Conservation (phyloP, 2,329 filamentous ascomycete genomes). For the Aspergillus glaucus region DNA sequence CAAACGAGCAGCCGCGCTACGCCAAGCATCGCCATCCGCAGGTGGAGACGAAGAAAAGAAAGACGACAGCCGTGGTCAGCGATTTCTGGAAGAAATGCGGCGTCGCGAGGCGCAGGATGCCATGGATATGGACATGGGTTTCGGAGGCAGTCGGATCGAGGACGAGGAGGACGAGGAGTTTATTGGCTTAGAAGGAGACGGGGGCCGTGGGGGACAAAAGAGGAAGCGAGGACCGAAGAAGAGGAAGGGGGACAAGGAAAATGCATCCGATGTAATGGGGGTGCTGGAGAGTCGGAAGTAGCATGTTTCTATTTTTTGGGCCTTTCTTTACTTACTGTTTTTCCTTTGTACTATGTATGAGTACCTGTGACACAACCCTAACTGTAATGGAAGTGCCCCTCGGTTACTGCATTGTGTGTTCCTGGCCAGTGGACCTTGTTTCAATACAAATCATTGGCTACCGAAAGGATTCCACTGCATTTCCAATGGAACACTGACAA, state of each 20-base stretch:
- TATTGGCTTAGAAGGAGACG: conserved; percentile 52
- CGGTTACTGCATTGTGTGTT: neutral
- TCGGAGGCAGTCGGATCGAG: conserved; percentile 78
- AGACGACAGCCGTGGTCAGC: conserved; percentile 61
- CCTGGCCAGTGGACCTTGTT: neutral
- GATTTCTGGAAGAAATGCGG: conserved; percentile 61
- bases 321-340: neutral
- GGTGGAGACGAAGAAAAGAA: conserved; percentile 47
- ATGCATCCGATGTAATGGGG: conserved; percentile 69
- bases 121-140: conserved; percentile 89
- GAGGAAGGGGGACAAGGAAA: conserved; percentile 54
- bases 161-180: conserved; percentile 78
- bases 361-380: too few relatives aligned
- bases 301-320: neutral
- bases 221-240: conserved; percentile 51
- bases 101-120: conserved; percentile 66
- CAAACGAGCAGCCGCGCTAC: conserved; percentile 69
- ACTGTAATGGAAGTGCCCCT: neutral
- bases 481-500: too few relatives aligned
- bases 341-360: neutral
- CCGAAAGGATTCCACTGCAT: too few relatives aligned
- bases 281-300: conserved; percentile 59
- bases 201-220: conserved; percentile 33
- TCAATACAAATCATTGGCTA: neutral
- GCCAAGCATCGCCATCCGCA: conserved; percentile 40